phyloP scores from a whole-genome alignment of 257 asterid genomes.

The Jasminum sambac region DNA sequence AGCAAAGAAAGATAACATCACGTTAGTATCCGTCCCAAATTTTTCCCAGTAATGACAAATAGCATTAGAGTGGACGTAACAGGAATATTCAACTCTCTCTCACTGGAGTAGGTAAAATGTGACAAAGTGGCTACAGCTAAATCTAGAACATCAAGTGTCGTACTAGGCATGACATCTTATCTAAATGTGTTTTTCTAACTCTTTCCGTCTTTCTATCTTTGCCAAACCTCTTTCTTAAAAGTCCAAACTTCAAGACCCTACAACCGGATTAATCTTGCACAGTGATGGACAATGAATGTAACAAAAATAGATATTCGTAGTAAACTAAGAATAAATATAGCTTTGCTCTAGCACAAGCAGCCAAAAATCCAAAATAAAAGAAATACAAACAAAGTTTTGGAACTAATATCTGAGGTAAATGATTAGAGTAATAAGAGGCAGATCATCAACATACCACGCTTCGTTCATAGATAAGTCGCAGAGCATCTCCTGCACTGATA shows the following conservation, averaged over 20 bases:
- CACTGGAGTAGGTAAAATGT: not conserved
- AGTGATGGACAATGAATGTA: not conserved
- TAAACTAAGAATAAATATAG: not conserved
- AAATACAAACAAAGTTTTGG: not conserved
- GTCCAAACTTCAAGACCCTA: not conserved
- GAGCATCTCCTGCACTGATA: constrained; percentile 89
- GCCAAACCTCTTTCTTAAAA: not conserved
- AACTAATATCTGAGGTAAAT: not conserved
- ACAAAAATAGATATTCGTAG: too few species aligned
- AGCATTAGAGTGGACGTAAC: not conserved
- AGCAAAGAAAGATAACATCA: constrained; percentile 16
- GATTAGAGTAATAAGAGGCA: not conserved
- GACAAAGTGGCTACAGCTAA: not conserved
- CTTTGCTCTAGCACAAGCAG: not conserved
- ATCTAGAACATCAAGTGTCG: not conserved
- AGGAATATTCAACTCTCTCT: not conserved
- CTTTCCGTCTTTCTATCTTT: not conserved
- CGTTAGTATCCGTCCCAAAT: constrained; percentile 1
- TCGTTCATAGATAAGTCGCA: constrained; percentile 74
- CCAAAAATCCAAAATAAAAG: not conserved
- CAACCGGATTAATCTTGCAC: not conserved
- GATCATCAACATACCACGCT: constrained; percentile 64
- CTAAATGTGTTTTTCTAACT: not conserved
- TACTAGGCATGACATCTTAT: not conserved
- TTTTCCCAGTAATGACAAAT: constrained; percentile 18